Evolutionary conservation across 2,329 filamentous ascomycete genomes (phyloP).

Genomic region (Chaetothyriales sp.): DNA sequence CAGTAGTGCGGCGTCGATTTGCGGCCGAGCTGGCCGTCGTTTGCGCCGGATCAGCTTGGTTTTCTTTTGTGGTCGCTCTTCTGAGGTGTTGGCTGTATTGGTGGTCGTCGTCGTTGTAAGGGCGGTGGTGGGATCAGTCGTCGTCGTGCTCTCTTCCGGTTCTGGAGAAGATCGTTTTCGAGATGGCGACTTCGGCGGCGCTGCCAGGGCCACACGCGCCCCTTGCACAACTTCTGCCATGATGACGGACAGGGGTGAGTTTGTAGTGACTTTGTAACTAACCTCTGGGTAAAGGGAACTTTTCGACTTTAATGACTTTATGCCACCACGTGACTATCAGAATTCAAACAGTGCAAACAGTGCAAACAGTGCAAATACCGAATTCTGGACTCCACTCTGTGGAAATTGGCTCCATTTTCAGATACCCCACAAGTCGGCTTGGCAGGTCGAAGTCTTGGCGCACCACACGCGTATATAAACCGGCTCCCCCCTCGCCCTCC

Average conservation of each 20-base stretch:
- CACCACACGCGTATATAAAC: background rate
- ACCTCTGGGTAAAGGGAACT: no score
- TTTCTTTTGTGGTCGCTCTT: conserved; percentile 37
- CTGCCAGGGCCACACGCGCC: conserved; percentile 7
- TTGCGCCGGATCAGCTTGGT: conserved; percentile 87
- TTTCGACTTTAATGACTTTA: no score
- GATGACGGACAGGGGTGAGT: background rate
- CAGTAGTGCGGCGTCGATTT: conserved; percentile 73
- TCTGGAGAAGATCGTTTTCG: conserved; percentile 16
- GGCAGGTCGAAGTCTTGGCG: background rate
- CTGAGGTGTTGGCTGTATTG: conserved; percentile 3
- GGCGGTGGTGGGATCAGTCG: background rate
- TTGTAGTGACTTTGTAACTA: background rate
- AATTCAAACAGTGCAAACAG: background rate
- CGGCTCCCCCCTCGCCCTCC: background rate
- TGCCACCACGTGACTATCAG: background rate
- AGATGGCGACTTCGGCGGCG: conserved; percentile 7
- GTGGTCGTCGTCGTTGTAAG: conserved; percentile 12
- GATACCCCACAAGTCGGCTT: background rate
- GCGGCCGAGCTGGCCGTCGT: conserved; percentile 71
- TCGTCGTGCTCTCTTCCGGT: conserved; percentile 5
- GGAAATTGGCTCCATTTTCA: background rate
- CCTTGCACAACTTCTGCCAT: conserved; percentile 15
- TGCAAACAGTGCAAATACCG: background rate
- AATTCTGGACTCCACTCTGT: background rate